Conservation (phyloP, 2,329 filamentous ascomycete genomes). For the Elsinoe fawcettii region DNA sequence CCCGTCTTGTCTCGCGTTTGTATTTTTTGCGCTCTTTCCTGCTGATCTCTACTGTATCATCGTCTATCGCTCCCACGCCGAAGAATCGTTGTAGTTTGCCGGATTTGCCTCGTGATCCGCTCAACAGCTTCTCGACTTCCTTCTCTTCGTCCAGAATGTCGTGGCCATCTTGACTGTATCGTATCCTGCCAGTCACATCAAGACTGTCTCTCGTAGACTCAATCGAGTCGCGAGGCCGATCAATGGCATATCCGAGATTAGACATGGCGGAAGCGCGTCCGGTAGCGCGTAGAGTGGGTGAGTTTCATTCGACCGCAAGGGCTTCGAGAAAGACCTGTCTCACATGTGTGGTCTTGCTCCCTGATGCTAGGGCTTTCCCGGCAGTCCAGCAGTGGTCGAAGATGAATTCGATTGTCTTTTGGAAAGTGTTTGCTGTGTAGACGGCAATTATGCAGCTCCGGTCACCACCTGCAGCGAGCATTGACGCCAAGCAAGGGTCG, state of each 20-base stretch:
- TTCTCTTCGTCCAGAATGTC: constrained; percentile 40
- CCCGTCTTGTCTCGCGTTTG: constrained; percentile 24
- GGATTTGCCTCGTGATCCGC: constrained; percentile 23
- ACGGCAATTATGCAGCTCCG: too few relatives aligned
- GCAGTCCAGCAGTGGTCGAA: too few relatives aligned
- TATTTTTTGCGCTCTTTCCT: constrained; percentile 31
- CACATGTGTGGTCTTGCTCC: too few relatives aligned
- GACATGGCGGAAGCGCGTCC: constrained; percentile 1
- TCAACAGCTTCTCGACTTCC: constrained; percentile 37
- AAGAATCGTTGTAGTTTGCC: constrained; percentile 23
- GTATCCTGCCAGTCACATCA: neutral
- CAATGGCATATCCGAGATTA: constrained; percentile 9
- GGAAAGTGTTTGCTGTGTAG: too few relatives aligned
- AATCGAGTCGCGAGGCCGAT: constrained; percentile 7
- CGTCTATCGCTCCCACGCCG: constrained; percentile 21
- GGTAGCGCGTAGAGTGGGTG: neutral
- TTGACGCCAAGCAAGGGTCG: neutral
- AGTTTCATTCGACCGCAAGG: neutral
- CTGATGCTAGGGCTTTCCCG: too few relatives aligned
- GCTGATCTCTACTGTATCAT: constrained; percentile 18
- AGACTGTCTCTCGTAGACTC: constrained; percentile 8
- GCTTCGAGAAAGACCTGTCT: neutral
- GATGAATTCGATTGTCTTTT: too few relatives aligned
- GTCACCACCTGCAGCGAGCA: neutral
- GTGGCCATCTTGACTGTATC: constrained; percentile 24